Evolutionary conservation across 108 stramenopile species (phyloP).

Genomic region (Skeletonema costatum): DNA sequence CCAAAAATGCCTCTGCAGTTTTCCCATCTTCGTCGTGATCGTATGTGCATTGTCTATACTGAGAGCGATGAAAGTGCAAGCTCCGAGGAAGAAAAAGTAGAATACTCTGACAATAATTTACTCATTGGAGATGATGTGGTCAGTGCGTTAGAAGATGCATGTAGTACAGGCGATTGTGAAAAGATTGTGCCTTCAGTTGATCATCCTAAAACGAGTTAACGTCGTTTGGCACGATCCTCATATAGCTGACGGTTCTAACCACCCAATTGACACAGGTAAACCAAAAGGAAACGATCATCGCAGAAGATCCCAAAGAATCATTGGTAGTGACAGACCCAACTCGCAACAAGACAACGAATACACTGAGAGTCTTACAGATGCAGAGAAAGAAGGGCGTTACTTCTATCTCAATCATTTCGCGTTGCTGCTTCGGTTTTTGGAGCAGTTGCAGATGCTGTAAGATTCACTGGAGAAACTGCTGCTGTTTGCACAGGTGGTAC

Average conservation of each 20-base stretch:
- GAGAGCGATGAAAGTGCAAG: not conserved
- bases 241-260: conserved; percentile 12
- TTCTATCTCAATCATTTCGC: conserved; percentile 49
- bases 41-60: conserved; percentile 11
- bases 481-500: conserved; percentile 47
- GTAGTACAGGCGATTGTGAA: not conserved
- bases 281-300: not conserved
- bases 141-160: not conserved
- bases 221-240: conserved; percentile 42
- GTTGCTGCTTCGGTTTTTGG: conserved; percentile 47
- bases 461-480: conserved; percentile 50
- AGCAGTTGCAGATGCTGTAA: conserved; percentile 41
- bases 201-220: conserved; percentile 22
- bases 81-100: not conserved
- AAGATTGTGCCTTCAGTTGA: not conserved
- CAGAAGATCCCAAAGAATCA: conserved; percentile 3
- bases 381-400: conserved; percentile 47
- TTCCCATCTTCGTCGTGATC: not conserved
- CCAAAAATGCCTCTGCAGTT: not conserved
- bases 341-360: not conserved
- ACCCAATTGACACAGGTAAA: not conserved
- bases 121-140: not conserved
- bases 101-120: not conserved
- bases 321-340: not conserved
- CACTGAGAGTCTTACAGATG: conserved; percentile 12